These are phyloP conservation scores for Gliomastix tumulicola DNA, from an alignment of 2,329 filamentous ascomycete species.

Conservation along the genomic window DNA sequence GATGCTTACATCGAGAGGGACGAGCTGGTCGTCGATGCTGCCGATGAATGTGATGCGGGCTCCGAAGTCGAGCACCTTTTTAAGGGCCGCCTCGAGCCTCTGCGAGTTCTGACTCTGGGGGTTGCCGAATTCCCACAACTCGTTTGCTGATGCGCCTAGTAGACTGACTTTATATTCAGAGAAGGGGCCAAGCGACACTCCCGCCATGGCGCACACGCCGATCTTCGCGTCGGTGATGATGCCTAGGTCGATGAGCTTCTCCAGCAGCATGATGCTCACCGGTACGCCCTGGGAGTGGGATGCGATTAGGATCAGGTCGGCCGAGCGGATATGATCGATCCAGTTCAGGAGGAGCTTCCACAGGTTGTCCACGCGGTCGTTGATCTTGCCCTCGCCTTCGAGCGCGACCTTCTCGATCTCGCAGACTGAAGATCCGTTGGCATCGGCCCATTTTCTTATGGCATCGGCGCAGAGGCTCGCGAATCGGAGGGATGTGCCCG, in stretches of 20 bases:
- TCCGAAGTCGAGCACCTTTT: constrained; percentile 68
- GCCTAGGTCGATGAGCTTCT: constrained; percentile 86
- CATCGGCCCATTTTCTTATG: constrained; percentile 75
- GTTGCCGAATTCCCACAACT: constrained; percentile 89
- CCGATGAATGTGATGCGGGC: constrained; percentile 82
- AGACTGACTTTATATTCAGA: constrained; percentile 85
- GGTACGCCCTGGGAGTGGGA: constrained; percentile 96
- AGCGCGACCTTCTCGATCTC: constrained; percentile 92
- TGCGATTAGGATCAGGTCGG: constrained; percentile 86
- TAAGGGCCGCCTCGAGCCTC: constrained; percentile 70
- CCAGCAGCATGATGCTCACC: constrained; percentile 84
- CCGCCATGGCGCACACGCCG: constrained; percentile 83
- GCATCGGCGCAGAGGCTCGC: constrained; percentile 79
- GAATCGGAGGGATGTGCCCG: constrained; percentile 90
- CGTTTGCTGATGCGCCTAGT: constrained; percentile 83
- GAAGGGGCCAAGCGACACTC: constrained; percentile 90
- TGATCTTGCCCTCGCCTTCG: constrained; percentile 89
- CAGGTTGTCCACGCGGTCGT: constrained; percentile 80
- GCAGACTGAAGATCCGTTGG: constrained; percentile 63
- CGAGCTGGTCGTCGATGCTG: constrained; percentile 94
- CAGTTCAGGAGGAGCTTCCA: constrained; percentile 95
- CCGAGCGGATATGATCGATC: constrained; percentile 81
- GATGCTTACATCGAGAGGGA: constrained; percentile 70
- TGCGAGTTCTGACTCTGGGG: constrained; percentile 75
- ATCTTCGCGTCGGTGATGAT: constrained; percentile 72